Base-by-base conservation (phyloP, 805 yeast genomes). In the Komagataella phaffii region DNA sequence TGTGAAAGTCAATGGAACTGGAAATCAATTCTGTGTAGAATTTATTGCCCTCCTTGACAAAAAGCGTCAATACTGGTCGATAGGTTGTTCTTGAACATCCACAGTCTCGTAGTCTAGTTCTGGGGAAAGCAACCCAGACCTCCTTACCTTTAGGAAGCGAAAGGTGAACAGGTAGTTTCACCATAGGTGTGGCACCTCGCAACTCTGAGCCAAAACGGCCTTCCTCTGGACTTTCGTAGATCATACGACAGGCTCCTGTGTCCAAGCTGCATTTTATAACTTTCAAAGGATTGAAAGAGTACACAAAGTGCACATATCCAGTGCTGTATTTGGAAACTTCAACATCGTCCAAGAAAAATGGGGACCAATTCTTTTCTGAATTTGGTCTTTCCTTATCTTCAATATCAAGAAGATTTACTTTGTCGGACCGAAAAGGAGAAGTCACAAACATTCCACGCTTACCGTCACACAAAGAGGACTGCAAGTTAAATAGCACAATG, bases 71-170 rank as follows among this genome's bases (percentile, higher is more conserved):
- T 53, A 69, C 68, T 1, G 74, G 74, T 48, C 74, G 58, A 55
- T 70, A 70, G 62, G 69, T 64, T n/a, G 61, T 60, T 18, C 56
- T 57, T 6, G 72, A 68, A 58, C 74, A 70, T 1, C 74, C 73
- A 58, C 74, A 70, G 7, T 61, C 55, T 46, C 56, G 58, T 17
- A 70, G 50, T 54, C 70, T 73, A 14, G 73, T 69, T 49, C 74
- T 57, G 3, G 73, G 71, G 56, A 69, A 65, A 2, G 71, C 72
- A 5, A 69, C 54, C 66, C 70, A 70, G 5, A 69, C 56, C 51
- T 68, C 47, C 47, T 45, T 45, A 23, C 24, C 24, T 19, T 21
- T 18, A 2, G 47, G 47, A 18, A 45, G 74, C 14, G 30, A 21
- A 17, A 21, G 14, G 14, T 45, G 24, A 17, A 24, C 21, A 6